A percentile compares a stretch with the other conserved stretches of the same genome.
Conservation (phyloP, 2,329 filamentous ascomycete species). For the Fusarium chaquense region DNA sequence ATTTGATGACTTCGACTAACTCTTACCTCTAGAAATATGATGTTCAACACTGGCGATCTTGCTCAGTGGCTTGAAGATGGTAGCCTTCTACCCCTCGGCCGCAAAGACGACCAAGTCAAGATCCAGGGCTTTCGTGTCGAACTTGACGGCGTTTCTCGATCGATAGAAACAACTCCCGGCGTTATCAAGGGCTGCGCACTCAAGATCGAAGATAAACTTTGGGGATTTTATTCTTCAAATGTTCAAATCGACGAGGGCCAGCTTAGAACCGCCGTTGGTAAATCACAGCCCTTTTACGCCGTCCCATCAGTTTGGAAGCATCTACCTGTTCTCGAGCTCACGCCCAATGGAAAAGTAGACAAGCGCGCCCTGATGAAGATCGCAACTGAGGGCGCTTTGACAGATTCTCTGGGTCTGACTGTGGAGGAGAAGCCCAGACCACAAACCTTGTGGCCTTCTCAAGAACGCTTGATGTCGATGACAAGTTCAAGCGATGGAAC, state of each 20-base stretch:
- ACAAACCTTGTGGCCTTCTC: conserved; percentile 13
- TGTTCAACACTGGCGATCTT: conserved; percentile 38
- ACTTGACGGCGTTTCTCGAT: conserved; percentile 20
- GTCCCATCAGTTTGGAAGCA: conserved; percentile 30
- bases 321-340: conserved; percentile 24
- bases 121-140: conserved; percentile 30
- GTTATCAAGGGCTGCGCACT: conserved; percentile 24
- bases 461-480: conserved; percentile 12
- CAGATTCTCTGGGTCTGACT: not conserved
- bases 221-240: conserved; percentile 30
- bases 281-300: conserved; percentile 29
- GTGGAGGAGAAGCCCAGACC: conserved; percentile 7
- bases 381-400: not conserved
- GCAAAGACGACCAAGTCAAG: conserved; percentile 39
- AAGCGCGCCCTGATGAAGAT: conserved; percentile 21
- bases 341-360: conserved; percentile 33
- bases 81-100: conserved; percentile 32
- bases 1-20: not conserved
- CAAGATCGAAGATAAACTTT: conserved; percentile 18
- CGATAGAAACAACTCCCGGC: conserved; percentile 8
- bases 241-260: conserved; percentile 18
- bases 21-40: conserved; percentile 49
- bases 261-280: conserved; percentile 9
- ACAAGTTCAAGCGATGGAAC: conserved; percentile 5
- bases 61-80: conserved; percentile 31